Base-by-base conservation (phyloP, 495 filamentous ascomycete species). In the Hypoxylon fragiforme region DNA sequence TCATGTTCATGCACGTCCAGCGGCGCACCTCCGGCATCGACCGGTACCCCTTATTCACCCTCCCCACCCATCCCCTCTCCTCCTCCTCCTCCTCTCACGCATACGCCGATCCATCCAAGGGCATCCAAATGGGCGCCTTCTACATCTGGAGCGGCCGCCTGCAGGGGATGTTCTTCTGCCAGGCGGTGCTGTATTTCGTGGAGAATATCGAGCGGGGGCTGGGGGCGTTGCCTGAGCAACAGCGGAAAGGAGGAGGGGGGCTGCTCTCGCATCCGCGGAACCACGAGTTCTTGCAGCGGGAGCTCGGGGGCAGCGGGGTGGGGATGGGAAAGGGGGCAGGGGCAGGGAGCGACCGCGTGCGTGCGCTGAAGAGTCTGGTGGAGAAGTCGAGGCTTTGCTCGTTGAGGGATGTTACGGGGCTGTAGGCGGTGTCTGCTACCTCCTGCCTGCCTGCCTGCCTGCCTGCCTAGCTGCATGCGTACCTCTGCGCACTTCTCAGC, bases 181-280 rank as follows among this genome's bases (percentile, higher is more conserved):
- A 57, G 22, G 51, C 58, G 1, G 52, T 57, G 13, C 26, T 57
- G 8, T 62, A 62, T n/a, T 62, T 62, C 38, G 37, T 49, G 0
- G 59, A 45, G 5, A 62, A 57, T 20, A 62, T 62, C 47, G 53
- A 62, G 19, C 46, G 59, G 2, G 59, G 43, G 1, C 43, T 62
- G 1, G 43, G 53, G n/a, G 44, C 53, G 18, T 21, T 45, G 2
- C 47, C 53, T 1, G 52, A 57, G n/a, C 59, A 62, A 44, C 24
- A 39, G 38, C 19, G 44, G 8, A 37, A 44, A 14, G 38, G 26
- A n/a, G 38, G 20, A 3, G 11, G 18, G 7, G 59, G 59, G 0
- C 19, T 57, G 24, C 6, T 62, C 8, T 56, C 52, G 0, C 47
- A 53, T 22, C 32, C 58, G 6, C 57, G 32, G 13, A 40, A 52